Percentiles rank a stretch among this genome's conserved stretches.
phyloP scores from a whole-genome alignment of 2,329 filamentous ascomycete genomes.

The Zymoseptoria brevis region DNA sequence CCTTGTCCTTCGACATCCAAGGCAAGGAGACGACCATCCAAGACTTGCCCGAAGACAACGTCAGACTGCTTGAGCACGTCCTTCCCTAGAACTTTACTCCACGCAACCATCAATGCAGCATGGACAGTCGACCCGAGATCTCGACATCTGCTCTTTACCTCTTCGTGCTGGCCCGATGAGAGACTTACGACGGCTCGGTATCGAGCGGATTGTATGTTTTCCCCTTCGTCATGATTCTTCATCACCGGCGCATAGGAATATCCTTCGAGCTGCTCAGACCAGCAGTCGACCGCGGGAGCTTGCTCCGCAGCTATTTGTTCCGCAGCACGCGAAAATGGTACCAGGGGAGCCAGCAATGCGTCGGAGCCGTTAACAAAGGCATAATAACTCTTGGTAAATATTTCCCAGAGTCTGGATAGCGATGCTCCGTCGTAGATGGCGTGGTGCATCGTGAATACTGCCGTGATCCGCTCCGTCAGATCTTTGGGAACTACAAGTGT shows the following conservation, averaged over 20 bases:
- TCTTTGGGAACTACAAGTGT: slow-evolving; percentile 4
- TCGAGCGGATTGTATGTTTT: neutral
- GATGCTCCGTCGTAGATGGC: slow-evolving; percentile 15
- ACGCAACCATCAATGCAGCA: slow-evolving; percentile 7
- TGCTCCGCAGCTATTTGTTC: slow-evolving; percentile 2
- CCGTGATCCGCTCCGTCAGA: neutral
- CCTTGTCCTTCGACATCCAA: neutral
- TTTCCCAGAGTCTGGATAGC: slow-evolving; percentile 8
- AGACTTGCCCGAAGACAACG: slow-evolving; percentile 14
- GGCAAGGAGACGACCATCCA: slow-evolving; percentile 6
- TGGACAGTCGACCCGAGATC: slow-evolving; percentile 7
- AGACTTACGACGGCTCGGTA: neutral
- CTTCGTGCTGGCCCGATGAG: neutral
- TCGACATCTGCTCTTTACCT: slow-evolving; percentile 4
- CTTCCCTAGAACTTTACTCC: slow-evolving; percentile 6
- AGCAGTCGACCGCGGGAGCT: slow-evolving; percentile 8
- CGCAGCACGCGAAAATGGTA: slow-evolving; percentile 11
- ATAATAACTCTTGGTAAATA: slow-evolving; percentile 4
- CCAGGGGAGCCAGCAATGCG: neutral
- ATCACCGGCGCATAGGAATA: slow-evolving; percentile 5
- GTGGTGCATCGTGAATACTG: slow-evolving; percentile 12
- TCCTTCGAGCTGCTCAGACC: slow-evolving; percentile 6
- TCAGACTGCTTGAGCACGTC: slow-evolving; percentile 2
- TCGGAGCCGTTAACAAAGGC: neutral
- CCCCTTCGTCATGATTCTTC: neutral